phyloP scores from a whole-genome alignment of 805 yeast genomes.

The Citeromyces nyonsensis region DNA sequence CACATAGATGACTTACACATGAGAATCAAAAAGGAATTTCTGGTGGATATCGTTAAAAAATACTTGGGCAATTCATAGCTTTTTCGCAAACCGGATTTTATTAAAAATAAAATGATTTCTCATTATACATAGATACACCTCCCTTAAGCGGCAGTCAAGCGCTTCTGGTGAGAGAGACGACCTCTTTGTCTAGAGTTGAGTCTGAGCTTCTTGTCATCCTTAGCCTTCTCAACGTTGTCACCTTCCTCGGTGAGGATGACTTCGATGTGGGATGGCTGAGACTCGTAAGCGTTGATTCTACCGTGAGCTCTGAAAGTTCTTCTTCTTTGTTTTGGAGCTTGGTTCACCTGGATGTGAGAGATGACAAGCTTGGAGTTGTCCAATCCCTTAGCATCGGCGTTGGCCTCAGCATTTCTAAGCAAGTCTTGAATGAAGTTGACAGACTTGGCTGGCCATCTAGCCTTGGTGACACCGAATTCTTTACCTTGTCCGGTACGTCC shows the following conservation, averaged over 20 bases:
- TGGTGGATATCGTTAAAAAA: conserved; percentile 1
- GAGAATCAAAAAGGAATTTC: conserved; percentile 32
- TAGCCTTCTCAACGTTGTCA: conserved; percentile 87
- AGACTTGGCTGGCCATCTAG: conserved; percentile 99
- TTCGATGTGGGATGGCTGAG: conserved; percentile 98
- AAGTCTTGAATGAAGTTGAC: conserved; percentile 91
- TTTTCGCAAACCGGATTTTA: background rate
- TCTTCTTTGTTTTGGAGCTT: conserved; percentile 99
- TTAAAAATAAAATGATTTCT: background rate
- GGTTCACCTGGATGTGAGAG: conserved; percentile 99
- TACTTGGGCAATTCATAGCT: background rate
- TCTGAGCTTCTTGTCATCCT: conserved; percentile 34
- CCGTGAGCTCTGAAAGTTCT: conserved; percentile 99
- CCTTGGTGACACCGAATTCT: conserved; percentile 99
- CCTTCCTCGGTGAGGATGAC: conserved; percentile 89
- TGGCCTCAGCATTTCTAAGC: conserved; percentile 94
- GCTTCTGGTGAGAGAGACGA: conserved; percentile 79
- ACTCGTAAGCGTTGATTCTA: conserved; percentile 98
- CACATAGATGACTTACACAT: conserved; percentile 47
- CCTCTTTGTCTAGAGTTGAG: conserved; percentile 87
- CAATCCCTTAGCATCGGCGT: conserved; percentile 98
- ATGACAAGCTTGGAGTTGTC: conserved; percentile 87
- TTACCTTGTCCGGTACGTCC: conserved; percentile 99
- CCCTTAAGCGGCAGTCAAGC: conserved; percentile 48
- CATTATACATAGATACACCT: background rate